Evolutionary conservation across 805 yeast genomes (phyloP), one percentile per base, ranked within the genome.

Genomic region (Isabelozyma gotoi): DNA sequence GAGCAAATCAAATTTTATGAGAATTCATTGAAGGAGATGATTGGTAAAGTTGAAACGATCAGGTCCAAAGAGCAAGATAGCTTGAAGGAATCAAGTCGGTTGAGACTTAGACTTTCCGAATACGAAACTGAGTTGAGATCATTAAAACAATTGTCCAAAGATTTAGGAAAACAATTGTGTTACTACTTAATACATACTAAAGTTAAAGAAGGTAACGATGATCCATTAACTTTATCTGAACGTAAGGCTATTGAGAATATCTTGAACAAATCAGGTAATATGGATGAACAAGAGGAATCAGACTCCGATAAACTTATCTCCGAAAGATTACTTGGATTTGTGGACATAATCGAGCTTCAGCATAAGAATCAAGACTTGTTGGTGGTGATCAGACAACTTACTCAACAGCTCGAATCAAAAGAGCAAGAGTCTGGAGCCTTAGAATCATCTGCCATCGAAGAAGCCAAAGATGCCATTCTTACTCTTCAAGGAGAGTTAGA

Each of bases 91-190:
- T 63, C 65, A 19, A 62, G 68, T 17, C 47, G 74, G 18, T 49
- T 62, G 45, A 56, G 66, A 45, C 41, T 63, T 16, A 53, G 64
- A 45, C 42, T 64, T 38, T 56, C 63, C 10, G 85, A 80, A 42
- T 61, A 68, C 35, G 74, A 74, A 48, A 60, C 67, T 19, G 84
- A 81, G 50, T 57, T 76, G 11, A 64, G 59, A 12, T 66, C 77
- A 4, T 60, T 85, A 48, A 73, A 76, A 36, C 78, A 76, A 44
- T 81, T 84, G 49, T 77, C 84, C 35, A 66, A 74, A 20, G 97
- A 92, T 56, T 67, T 92, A 33, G 87, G 95, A 5, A 80, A 82
- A 35, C 98, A 92, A 60, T 77, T 94, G n/a, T 88, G 87, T 51
- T 76, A 74, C 39, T 72, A 90, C 31, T 71, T 92, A 32, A 76